Conservation (phyloP, 768 basidiomycete genomes). For the Tulasnella sp. region DNA sequence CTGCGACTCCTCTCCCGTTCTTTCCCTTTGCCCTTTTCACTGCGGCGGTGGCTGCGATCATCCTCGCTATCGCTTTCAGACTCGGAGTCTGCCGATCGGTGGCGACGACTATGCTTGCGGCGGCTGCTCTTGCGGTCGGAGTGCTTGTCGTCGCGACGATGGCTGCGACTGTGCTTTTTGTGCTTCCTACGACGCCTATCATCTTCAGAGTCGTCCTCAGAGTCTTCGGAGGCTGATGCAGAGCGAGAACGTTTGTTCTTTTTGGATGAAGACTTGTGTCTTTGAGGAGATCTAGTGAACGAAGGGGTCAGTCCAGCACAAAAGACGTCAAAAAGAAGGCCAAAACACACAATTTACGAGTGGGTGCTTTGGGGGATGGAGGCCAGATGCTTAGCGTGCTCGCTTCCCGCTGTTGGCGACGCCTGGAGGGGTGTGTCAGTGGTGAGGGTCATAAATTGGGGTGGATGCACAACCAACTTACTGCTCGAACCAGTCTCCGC, state of each 20-base stretch:
- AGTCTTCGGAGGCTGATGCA: neutral
- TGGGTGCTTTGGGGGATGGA: constrained; percentile 66
- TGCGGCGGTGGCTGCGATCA: constrained; percentile 56
- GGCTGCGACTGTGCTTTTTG: constrained; percentile 22
- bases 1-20: constrained; percentile 43
- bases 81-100: constrained; percentile 45
- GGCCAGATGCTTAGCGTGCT: constrained; percentile 71
- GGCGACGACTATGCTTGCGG: constrained; percentile 40
- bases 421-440: constrained; percentile 45
- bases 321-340: constrained; percentile 11
- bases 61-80: constrained; percentile 40
- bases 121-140: constrained; percentile 9
- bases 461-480: constrained; percentile 37
- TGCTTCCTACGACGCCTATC: constrained; percentile 22
- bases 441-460: constrained; percentile 20
- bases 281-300: constrained; percentile 53
- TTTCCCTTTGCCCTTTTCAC: constrained; percentile 49
- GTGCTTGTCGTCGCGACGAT: constrained; percentile 8
- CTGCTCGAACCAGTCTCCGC: constrained; percentile 65
- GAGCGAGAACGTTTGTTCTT: constrained; percentile 41
- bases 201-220: constrained; percentile 23
- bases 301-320: constrained; percentile 49
- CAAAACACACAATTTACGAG: constrained; percentile 52
- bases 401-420: constrained; percentile 61
- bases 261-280: constrained; percentile 47